Base-by-base conservation (phyloP, 768 basidiomycete genomes). In the Myochromella boudieri region DNA sequence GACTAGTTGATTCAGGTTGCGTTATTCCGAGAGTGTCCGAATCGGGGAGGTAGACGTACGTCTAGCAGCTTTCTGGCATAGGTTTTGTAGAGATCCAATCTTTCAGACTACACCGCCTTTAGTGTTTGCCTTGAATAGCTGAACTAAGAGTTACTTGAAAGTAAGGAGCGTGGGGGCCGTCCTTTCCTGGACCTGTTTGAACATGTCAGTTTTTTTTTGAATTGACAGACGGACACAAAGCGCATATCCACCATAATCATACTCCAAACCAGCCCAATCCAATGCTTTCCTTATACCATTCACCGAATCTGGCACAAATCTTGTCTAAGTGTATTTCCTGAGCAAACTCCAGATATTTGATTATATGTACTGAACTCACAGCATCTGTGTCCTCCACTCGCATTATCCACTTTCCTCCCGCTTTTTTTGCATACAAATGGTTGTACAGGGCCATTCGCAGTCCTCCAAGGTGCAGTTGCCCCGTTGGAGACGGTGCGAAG, bases 401-500 rank as follows among this genome's bases (percentile, higher is more conserved):
- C 56, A 98, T 68, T 28, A 97, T 80, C 91, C 92, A 97, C 58
- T 86, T 86, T 2, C 95, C 97, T 2, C 81, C 83, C 11, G 80
- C 71, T 63, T 90, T 91, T 57, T 77, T 78, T 7, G 95, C 90
- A 46, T 86, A 84, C 0, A 97, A 66, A 59, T 97, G 80, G 59
- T 98, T 98, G 67, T 93, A 95, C 2, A 99, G 70, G 0, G 95
- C 97, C 44, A 95, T 98, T 14, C 97, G 72, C 11, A 99, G 80
- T 0, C 97, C 97, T 1, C 97, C 97, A 1, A 99, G 82, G 65
- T 99, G 97, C 4, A 98, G 72, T 25, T 86, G 78, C 1, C 97
- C 97, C 0, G 97, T 99, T 1, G 97, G 97, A 1, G 97, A 98
- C 1, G 97, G 97, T 2, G 95, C 97, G 65, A 99, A 98, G 12